Evolutionary conservation across 2,329 filamentous ascomycete species (phyloP).

Genomic region (Neoarthrinium moseri): DNA sequence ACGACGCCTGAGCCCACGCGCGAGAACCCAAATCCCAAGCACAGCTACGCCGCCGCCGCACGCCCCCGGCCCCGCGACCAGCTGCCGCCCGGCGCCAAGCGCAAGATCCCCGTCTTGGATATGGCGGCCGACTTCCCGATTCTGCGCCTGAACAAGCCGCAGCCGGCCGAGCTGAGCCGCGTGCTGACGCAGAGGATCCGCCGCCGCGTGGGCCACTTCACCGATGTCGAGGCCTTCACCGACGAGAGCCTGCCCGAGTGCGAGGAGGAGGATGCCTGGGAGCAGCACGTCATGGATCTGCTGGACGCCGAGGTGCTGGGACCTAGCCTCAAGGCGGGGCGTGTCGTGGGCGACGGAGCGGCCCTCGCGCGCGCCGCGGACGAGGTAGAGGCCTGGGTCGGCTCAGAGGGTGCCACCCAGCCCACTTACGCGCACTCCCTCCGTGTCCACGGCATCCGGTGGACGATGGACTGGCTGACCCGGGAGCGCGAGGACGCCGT

Average conservation of each 20-base stretch:
- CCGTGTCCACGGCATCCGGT: constrained; percentile 11
- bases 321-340: not conserved
- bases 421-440: constrained; percentile 10
- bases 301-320: constrained; percentile 5
- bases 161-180: constrained; percentile 57
- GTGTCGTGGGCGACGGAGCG: not conserved
- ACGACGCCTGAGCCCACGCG: constrained; percentile 28
- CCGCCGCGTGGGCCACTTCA: constrained; percentile 39
- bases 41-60: constrained; percentile 43
- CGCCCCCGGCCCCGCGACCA: constrained; percentile 47
- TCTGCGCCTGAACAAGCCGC: constrained; percentile 64
- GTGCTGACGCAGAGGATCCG: constrained; percentile 53
- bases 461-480: constrained; percentile 10
- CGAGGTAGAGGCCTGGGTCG: not conserved
- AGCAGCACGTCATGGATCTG: constrained; percentile 12
- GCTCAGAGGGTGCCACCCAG: not conserved
- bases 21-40: constrained; percentile 30
- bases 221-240: constrained; percentile 35
- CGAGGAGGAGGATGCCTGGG: constrained; percentile 45
- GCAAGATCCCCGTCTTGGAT: constrained; percentile 59
- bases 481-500: constrained; percentile 20
- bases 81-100: constrained; percentile 44
- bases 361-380: not conserved
- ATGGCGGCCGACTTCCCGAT: constrained; percentile 60
- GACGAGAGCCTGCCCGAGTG: constrained; percentile 33